These are phyloP conservation scores for Stagonosporopsis vannaccii DNA, from an alignment of 2,329 filamentous ascomycete species.

Conservation along the genomic window DNA sequence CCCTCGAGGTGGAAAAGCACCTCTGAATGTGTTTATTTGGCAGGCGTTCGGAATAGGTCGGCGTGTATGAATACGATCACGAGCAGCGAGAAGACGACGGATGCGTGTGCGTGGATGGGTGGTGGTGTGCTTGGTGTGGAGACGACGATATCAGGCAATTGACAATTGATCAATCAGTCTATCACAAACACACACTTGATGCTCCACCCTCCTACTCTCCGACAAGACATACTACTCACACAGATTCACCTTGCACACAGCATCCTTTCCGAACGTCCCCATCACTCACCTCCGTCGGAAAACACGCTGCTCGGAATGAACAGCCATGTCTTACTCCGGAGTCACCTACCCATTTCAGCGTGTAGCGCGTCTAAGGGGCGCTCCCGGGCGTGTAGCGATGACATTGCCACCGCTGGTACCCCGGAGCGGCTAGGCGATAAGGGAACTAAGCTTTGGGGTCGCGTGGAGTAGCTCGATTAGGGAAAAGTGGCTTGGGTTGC, in stretches of 20 bases:
- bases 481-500: slow-evolving; percentile 2
- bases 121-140: neutral
- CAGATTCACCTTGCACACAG: neutral
- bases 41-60: neutral
- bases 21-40: slow-evolving; percentile 5
- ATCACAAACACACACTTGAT: neutral
- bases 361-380: slow-evolving; percentile 13
- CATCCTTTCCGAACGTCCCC: neutral
- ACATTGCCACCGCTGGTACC: neutral
- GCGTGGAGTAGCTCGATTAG: slow-evolving; percentile 19
- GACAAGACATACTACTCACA: neutral
- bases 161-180: neutral
- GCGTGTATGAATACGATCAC: slow-evolving; percentile 1
- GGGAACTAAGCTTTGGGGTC: slow-evolving; percentile 18
- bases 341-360: slow-evolving; percentile 4
- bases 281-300: slow-evolving; percentile 9
- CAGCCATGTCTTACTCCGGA: neutral
- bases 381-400: slow-evolving; percentile 2
- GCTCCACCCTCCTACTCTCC: neutral
- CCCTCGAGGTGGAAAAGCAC: slow-evolving; percentile 15
- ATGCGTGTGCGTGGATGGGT: neutral
- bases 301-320: neutral
- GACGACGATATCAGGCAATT: neutral
- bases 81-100: neutral
- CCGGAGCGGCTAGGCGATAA: slow-evolving; percentile 10